These are phyloP conservation scores for Alternaria novae-zelandiae DNA, from an alignment of 2,329 filamentous ascomycete genomes.

Conservation along the genomic window DNA sequence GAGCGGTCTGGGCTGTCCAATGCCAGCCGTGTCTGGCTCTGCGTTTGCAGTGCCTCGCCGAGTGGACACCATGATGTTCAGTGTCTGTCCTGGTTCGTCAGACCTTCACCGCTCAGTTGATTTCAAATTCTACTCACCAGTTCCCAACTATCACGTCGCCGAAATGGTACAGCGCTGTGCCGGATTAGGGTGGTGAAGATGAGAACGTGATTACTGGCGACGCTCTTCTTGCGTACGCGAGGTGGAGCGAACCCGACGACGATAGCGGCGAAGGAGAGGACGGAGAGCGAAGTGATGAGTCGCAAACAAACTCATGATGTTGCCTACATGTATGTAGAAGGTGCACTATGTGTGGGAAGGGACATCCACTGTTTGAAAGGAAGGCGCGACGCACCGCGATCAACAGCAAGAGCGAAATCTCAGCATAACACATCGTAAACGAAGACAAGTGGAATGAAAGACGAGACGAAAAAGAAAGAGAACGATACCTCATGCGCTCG, in stretches of 20 bases:
- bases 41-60: constrained; percentile 14
- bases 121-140: neutral
- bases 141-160: neutral
- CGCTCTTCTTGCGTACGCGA: neutral
- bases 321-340: constrained; percentile 22
- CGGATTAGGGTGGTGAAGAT: neutral
- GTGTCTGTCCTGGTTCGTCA: neutral
- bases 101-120: neutral
- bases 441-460: neutral
- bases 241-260: neutral
- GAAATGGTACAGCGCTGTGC: neutral
- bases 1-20: neutral
- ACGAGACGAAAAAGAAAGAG: neutral
- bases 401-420: neutral
- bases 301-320: constrained; percentile 2
- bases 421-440: neutral
- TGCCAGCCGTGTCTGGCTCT: neutral
- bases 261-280: neutral
- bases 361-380: neutral
- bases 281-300: neutral
- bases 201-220: neutral
- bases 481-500: neutral
- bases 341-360: constrained; percentile 17
- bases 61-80: constrained; percentile 15
- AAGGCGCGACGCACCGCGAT: constrained; percentile 6